Conservation (phyloP, 495 filamentous ascomycete species). For the Friedmanniomyces simplex region DNA sequence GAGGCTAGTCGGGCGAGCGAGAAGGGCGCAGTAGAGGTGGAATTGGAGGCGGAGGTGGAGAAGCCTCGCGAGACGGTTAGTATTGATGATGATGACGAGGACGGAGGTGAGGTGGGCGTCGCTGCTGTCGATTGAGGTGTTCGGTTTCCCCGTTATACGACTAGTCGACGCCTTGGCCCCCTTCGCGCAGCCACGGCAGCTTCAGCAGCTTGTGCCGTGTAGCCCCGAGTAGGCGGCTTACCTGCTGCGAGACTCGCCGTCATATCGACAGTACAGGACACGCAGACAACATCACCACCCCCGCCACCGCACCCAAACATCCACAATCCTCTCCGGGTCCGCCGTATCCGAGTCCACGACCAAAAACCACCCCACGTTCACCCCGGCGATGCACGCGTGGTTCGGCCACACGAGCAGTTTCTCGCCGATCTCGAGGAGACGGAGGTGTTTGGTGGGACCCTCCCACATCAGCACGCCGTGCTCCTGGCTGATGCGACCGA, state of each 20-base stretch:
- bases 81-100: slow-evolving; percentile 5
- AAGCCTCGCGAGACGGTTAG: background rate
- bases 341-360: slow-evolving; percentile 54
- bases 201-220: too few relatives aligned
- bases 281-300: slow-evolving; percentile 32
- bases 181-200: too few relatives aligned
- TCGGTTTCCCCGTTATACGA: too few relatives aligned
- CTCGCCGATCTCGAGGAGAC: slow-evolving; percentile 46
- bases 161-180: too few relatives aligned
- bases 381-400: slow-evolving; percentile 72
- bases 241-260: too few relatives aligned
- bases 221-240: too few relatives aligned
- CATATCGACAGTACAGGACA: too few relatives aligned
- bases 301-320: slow-evolving; percentile 34
- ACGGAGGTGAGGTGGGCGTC: background rate
- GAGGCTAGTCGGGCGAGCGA: slow-evolving; percentile 3
- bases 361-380: slow-evolving; percentile 62
- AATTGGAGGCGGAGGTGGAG: background rate
- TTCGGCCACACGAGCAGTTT: slow-evolving; percentile 71
- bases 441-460: slow-evolving; percentile 39
- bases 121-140: too few relatives aligned
- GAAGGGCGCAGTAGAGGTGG: background rate
- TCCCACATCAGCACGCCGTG: slow-evolving; percentile 37
- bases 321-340: slow-evolving; percentile 36
- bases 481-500: slow-evolving; percentile 33